Base-by-base conservation (phyloP, 179 eudicot genomes). In the Dionaea muscipula region DNA sequence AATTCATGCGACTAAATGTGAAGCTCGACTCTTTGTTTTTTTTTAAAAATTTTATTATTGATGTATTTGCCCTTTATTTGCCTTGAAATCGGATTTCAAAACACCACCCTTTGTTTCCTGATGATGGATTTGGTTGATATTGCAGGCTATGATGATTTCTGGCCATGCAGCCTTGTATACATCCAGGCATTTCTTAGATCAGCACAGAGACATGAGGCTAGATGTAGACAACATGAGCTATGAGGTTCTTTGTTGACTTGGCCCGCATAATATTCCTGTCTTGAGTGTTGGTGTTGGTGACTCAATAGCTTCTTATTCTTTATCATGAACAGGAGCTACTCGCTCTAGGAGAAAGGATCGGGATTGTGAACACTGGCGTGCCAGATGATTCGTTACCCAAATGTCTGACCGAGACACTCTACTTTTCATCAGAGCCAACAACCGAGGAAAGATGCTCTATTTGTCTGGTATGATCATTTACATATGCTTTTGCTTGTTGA, bases 271-370 rank as follows among this genome's bases (percentile, higher is more conserved):
- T 28, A 9, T 22, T 27, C n/a, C n/a, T n/a, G n/a, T n/a, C n/a
- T n/a, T n/a, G n/a, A n/a, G n/a, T n/a, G n/a, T n/a, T n/a, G n/a
- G n/a, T n/a, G n/a, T n/a, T n/a, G n/a, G n/a, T n/a, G n/a, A n/a
- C n/a, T n/a, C n/a, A 28, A 38, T 38, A 45, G 52, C 59, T 51
- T 27, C 40, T 7, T 17, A 26, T 23, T 40, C 39, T 18, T 31
- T 63, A 47, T 19, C 47, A 60, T 65, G 64, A 51, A 15, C 76
- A 84, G 95, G 94, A 86, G 67, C 79, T 86, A 26, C 94, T 86
- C 33, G 89, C 89, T 26, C 78, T 86, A 19, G 95, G 86, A 60
- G 94, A 81, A 53, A 75, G 86, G 64, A 86, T 86, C 63, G 94
- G 95, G 64, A 75, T 59, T 72, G 94, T 86, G 31, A 80, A 60